Base-by-base conservation (phyloP, 23 red algal genomes). In the Cyanidium caldarium region DNA sequence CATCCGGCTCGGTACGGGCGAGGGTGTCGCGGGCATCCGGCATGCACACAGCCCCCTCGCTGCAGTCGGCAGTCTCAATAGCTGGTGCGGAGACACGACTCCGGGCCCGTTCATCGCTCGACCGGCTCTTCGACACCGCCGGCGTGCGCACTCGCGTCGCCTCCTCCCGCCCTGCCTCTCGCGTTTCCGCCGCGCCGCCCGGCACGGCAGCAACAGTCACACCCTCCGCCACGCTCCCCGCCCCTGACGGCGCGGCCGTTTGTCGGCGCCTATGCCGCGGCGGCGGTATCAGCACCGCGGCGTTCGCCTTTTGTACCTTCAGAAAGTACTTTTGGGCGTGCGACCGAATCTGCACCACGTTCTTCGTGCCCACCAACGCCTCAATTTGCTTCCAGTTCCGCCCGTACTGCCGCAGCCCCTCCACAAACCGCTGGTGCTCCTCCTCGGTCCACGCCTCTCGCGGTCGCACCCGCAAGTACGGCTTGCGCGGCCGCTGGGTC, bases 291-390 rank as follows among this genome's bases (percentile, higher is more conserved):
- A 70, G 68, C 57, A 80, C 87, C 16, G 77, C 78, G 15, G 78
- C 80, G 33, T 86, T 82, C 35, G 80, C 77, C 68, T 86, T 85
- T 41, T 94, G 80, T 5, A 94, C 80, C 58, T 85, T 85, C 42
- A 85, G 72, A 71, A 94, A 94, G 40, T 94, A 94, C 45, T 94
- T 94, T 67, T 94, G 87, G 15, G 87, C 87, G 39, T 94, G 87
- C 13, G 81, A 86, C 67, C 87, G 66, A 35, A 94, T 81, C 71
- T 94, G 80, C 36, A 86, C 77, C 26, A 94, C 71, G 39, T 77
- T 82, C 73, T 94, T 95, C 56, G 81, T 82, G 33, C 82, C 82
- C 37, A 94, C 81, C 36, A 73, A 73, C 10, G 71, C 57, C 43
- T 86, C 72, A 75, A 94, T 94, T 1, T 58, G 77, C 44, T 94